Base-by-base conservation (phyloP, 768 basidiomycete genomes). In the Ephemerocybe angulata region DNA sequence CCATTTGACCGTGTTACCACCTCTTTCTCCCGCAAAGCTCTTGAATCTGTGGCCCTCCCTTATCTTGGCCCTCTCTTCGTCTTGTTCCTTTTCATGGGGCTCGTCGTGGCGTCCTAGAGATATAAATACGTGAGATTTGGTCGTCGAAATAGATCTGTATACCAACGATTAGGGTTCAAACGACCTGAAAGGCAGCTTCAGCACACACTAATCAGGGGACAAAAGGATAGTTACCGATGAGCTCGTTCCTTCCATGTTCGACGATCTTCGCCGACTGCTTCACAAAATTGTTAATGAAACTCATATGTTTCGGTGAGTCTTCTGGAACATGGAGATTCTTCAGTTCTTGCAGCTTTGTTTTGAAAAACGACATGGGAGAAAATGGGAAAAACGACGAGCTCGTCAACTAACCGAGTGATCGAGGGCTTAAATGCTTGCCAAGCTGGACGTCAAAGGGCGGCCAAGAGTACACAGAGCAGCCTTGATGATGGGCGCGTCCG, bases 1-100 rank as follows among this genome's bases (percentile, higher is more conserved):
- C 90, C 91, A 98, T 72, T 97, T 98, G 41, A 89, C 86, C 30
- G 76, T 73, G 65, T 94, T 94, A 11, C 81, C 76, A 3, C 73
- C 62, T 31, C 93, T 75, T 67, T 89, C 77, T 6, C 69, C 74
- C 0, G 95, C 93, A 69, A 98, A 99, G 59, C 87, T 90, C 22
- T 81, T 65, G 70, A 92, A 98, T 27, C 95, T 83, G 72, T 99
- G 97, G 12, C 76, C 70, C 0, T 80, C 79, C 53, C 85, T 84
- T 64, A 98, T 97, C 66, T 83, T 77, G 1, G 82, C 80, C 22
- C 93, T 77, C 59, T 90, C 74, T 60, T 81, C 73, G 65, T 97
- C 94, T 57, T 82, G 74, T 10, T 70, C 76, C 58, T 81, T 84
- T 68, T 93, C 94, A 54, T 86, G 74, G 0, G 86, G 84, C 47